phyloP scores from a whole-genome alignment of 306 rosid species.

The Amphicarpaea edgeworthii region DNA sequence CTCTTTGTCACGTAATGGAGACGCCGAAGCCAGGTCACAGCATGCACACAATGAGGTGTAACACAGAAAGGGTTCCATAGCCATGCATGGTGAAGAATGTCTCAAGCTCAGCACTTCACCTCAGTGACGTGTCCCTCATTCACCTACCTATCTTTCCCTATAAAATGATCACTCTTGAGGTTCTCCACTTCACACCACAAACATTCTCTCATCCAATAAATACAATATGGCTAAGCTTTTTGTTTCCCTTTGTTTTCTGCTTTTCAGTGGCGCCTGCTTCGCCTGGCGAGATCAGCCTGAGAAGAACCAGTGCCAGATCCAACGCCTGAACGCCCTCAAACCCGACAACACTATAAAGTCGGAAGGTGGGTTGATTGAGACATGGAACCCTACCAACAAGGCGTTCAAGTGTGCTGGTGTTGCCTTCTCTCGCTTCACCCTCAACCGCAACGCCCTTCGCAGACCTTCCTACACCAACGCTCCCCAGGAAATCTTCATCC shows the following conservation, averaged over 20 bases:
- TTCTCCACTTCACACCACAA: slow-evolving; percentile 48
- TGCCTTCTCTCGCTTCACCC: slow-evolving; percentile 44
- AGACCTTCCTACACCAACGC: slow-evolving; percentile 49
- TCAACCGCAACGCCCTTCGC: slow-evolving; percentile 37
- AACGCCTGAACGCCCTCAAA: slow-evolving; percentile 25
- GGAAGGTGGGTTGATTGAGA: slow-evolving; percentile 44
- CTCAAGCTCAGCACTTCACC: slow-evolving; percentile 30
- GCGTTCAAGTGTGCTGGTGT: slow-evolving; percentile 45
- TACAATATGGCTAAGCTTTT: slow-evolving; percentile 63
- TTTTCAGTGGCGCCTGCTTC: slow-evolving; percentile 50
- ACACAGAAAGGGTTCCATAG: background rate
- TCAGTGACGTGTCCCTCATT: slow-evolving; percentile 50
- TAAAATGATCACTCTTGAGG: slow-evolving; percentile 37
- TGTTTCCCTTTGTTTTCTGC: slow-evolving; percentile 54
- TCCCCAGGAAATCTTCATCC: slow-evolving; percentile 47
- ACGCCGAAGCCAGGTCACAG: slow-evolving; percentile 46
- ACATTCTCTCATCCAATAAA: too few relatives aligned
- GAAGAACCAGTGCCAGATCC: slow-evolving; percentile 43
- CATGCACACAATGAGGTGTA: slow-evolving; percentile 52
- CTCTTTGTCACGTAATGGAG: slow-evolving; percentile 11
- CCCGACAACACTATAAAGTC: slow-evolving; percentile 42
- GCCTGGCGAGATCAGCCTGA: slow-evolving; percentile 29
- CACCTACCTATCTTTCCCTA: background rate
- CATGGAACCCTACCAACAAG: slow-evolving; percentile 49
- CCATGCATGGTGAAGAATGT: slow-evolving; percentile 68